Evolutionary conservation across 306 rosid species (phyloP).

Genomic region (Urtica urens): DNA sequence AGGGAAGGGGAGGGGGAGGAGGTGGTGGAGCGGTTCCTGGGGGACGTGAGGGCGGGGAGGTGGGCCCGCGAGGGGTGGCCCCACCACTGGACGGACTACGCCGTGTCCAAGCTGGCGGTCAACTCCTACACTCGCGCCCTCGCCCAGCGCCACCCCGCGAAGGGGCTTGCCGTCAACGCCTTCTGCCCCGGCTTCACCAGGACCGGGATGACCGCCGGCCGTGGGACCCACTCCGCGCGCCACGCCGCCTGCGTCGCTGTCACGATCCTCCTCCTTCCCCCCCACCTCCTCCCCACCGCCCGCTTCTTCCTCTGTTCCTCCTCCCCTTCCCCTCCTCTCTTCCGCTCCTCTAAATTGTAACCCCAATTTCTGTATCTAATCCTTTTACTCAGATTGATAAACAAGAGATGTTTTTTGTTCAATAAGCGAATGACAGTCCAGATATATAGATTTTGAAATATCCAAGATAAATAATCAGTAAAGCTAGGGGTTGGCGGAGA

Average conservation of each 20-base stretch:
- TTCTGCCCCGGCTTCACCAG: constrained; percentile 87
- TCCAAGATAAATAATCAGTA: too few relatives aligned
- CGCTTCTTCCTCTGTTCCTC: constrained; percentile 33
- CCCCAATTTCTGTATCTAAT: background rate
- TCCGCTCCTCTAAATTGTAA: constrained; percentile 6
- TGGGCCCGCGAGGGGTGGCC: constrained; percentile 89
- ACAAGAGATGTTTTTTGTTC: background rate
- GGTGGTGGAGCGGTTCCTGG: constrained; percentile 31
- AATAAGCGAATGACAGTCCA: background rate
- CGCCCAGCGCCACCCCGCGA: constrained; percentile 32
- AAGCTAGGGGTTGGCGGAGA: constrained; percentile 28
- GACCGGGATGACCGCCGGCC: constrained; percentile 69
- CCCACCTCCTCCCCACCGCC: constrained; percentile 40
- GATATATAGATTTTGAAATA: too few relatives aligned
- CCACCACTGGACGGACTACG: constrained; percentile 75
- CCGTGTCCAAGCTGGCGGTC: constrained; percentile 68
- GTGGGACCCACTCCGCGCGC: constrained; percentile 55
- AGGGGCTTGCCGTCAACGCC: constrained; percentile 44
- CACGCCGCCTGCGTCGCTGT: constrained; percentile 40
- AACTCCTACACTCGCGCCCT: constrained; percentile 58
- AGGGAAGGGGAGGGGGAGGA: constrained; percentile 42
- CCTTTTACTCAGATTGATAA: background rate
- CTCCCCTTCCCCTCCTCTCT: background rate
- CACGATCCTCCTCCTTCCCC: constrained; percentile 54
- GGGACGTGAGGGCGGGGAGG: constrained; percentile 41